Evolutionary conservation across 2,329 filamentous ascomycete genomes (phyloP), one percentile per base, ranked within the genome.

Genomic region (Pseudogymnoascus sp.): DNA sequence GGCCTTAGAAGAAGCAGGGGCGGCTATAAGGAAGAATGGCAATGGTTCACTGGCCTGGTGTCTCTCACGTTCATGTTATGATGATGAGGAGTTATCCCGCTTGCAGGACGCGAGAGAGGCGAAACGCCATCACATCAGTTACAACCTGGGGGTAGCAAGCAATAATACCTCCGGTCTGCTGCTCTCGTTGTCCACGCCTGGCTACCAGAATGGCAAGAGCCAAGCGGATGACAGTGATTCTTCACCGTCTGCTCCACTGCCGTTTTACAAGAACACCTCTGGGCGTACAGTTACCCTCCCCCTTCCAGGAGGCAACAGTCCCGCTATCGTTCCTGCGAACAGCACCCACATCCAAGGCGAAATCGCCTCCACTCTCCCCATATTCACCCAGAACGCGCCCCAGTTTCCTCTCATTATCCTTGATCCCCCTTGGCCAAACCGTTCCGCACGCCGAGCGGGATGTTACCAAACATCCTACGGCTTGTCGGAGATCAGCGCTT

Each of bases 341-440:
- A 75, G 79, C 37, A 68, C 72, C 12, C 77, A 79, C 67, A 74
- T 87, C 18, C 72, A 79, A 6, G 82, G 83, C 21, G 78, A 72
- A 65, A 80, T 80, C 65, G 73, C 71, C 64, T 76, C 74, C 4
- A 73, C 74, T 48, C 72, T 77, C 37, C 67, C 71, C 1, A 64
- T 65, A 0, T 80, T 86, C 65, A 66, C 77, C 0, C 66, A 72
- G 12, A 70, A 69, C 2, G 77, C 80, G 1, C 79, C 81, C 18
- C 68, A 72, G 5, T 92, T 93, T 72, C 77, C 89, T 65, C 76
- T 92, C 48, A 78, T 92, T 37, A 72, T 92, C 6, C 75, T 92
- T 18, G 89, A 93, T 70, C 90, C 90, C 2, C 89, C 90, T 1
- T 93, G 90, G 89, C 88, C 89, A 0, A 93, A 91, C 70, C 82